Evolutionary conservation across 2,329 filamentous ascomycete genomes (phyloP).

Genomic region (Aspergillus sp.): DNA sequence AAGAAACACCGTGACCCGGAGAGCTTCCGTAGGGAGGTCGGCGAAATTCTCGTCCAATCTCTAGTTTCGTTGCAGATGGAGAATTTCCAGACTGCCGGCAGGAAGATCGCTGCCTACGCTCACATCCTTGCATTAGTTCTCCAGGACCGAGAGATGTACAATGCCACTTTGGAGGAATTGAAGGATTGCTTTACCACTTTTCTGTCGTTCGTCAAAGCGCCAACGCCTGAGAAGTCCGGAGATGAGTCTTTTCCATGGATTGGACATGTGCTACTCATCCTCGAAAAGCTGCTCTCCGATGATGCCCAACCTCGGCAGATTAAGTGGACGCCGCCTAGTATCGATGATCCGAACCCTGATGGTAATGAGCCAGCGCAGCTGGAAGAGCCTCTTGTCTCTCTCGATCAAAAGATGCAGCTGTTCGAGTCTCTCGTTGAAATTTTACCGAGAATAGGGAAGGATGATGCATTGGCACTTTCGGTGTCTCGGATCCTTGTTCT

Average conservation of each 20-base stretch:
- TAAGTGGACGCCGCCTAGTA: slow-evolving; percentile 55
- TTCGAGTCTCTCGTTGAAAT: slow-evolving; percentile 74
- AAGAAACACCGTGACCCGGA: slow-evolving; percentile 52
- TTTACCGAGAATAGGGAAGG: slow-evolving; percentile 77
- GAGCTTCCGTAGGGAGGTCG: slow-evolving; percentile 62
- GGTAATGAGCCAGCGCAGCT: slow-evolving; percentile 49
- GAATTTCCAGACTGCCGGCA: slow-evolving; percentile 47
- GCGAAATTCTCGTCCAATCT: slow-evolving; percentile 72
- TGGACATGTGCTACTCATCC: slow-evolving; percentile 76
- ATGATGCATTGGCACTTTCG: slow-evolving; percentile 74
- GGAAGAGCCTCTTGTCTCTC: slow-evolving; percentile 55
- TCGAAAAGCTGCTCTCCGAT: slow-evolving; percentile 83
- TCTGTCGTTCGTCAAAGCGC: slow-evolving; percentile 67
- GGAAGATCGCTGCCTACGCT: slow-evolving; percentile 81
- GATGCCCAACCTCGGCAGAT: slow-evolving; percentile 73
- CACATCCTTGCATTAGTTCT: slow-evolving; percentile 83
- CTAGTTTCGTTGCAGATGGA: slow-evolving; percentile 60
- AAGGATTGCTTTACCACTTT: slow-evolving; percentile 69
- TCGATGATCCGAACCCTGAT: slow-evolving; percentile 40
- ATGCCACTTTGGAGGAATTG: slow-evolving; percentile 63
- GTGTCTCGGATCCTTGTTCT: slow-evolving; percentile 78
- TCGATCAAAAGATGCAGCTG: slow-evolving; percentile 60
- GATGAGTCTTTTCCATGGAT: slow-evolving; percentile 90
- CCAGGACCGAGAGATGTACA: slow-evolving; percentile 74
- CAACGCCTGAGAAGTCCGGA: slow-evolving; percentile 40